Percentiles rank a stretch among this genome's conserved stretches.
phyloP scores from a whole-genome alignment of 371 early-diverging fungal species.

The Encephalitozoon cuniculi region DNA sequence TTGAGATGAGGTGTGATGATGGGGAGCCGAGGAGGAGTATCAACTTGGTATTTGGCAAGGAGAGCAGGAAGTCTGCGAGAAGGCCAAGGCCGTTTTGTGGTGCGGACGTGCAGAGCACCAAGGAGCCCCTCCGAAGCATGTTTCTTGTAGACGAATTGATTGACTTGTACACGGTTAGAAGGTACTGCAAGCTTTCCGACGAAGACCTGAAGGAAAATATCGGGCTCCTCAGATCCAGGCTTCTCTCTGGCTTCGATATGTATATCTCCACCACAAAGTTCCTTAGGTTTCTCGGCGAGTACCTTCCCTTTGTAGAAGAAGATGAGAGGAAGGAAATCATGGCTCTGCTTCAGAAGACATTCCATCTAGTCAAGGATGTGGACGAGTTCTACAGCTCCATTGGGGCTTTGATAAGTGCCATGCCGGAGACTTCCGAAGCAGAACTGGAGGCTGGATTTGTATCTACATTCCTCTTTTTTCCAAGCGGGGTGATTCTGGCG shows the following conservation, averaged over 20 bases:
- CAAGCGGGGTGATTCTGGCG: conserved; percentile 8
- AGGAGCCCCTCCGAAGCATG: background rate
- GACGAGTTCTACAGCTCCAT: background rate
- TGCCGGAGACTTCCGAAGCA: background rate
- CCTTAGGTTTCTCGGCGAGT: background rate
- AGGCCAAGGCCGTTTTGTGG: background rate
- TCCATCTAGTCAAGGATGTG: background rate
- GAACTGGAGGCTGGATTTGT: background rate
- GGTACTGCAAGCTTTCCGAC: background rate
- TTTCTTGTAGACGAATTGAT: background rate
- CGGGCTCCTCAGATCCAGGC: background rate
- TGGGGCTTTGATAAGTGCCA: background rate
- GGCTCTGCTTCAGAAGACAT: background rate
- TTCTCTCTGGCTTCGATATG: background rate
- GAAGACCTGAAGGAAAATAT: background rate
- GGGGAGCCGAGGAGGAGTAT: conserved; percentile 1
- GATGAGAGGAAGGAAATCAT: background rate
- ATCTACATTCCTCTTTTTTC: background rate
- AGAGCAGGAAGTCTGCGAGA: conserved; percentile 10
- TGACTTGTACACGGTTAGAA: background rate
- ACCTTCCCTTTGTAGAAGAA: background rate
- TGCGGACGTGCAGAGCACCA: background rate
- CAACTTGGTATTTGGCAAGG: conserved; percentile 18
- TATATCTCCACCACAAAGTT: background rate
- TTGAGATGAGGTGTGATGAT: conserved; percentile 8